Base-by-base conservation (phyloP, 768 basidiomycete genomes). In the Mycena pura region DNA sequence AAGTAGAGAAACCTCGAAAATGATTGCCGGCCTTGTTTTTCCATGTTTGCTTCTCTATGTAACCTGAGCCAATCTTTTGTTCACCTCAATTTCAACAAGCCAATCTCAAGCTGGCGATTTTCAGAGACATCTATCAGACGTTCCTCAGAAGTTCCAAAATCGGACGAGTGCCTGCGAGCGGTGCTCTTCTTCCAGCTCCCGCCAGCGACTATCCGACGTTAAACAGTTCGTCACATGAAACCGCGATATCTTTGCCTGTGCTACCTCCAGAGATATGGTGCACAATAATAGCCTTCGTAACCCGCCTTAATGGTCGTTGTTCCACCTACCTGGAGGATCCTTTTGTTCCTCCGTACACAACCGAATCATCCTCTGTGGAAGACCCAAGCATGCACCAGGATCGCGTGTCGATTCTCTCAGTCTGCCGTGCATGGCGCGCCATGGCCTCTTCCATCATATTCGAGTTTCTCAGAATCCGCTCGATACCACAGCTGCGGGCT, bases 241-340 rank as follows among this genome's bases (percentile, higher is more conserved):
- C n/a, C n/a, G n/a, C n/a, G n/a, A n/a, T n/a, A 34, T 22, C 32
- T 15, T 32, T 59, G 22, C 71, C 70, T 28, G 27, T 56, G 21
- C 72, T 76, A 38, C 76, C 77, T 3, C 71, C 72, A 32, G 77
- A 79, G 51, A 68, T 79, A n/a, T 82, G 80, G 78, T 70, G 74
- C 13, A 75, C 73, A 44, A 76, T 82, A 15, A 70, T 82, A 6
- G 55, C 72, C 14, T 74, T 71, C 22, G 63, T 77, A 13, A 62
- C 77, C 61, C 71, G 77, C 25, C 66, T 77, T 3, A 71, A 77
- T 4, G 78, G 77, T 0, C 63, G 73, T 9, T 63, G 70, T 24
- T 68, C 72, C 8, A 50, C 76, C 21, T 74, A 77, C 45, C 69
- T 74, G 29, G 77, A 76, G 45, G 78, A 81, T 56, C 76, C 78